Percentiles rank a stretch among this genome's conserved stretches.
These are phyloP conservation scores for Chenopodium formosanum DNA, from an alignment of 148 eudicot genomes.

Conservation along the genomic window DNA sequence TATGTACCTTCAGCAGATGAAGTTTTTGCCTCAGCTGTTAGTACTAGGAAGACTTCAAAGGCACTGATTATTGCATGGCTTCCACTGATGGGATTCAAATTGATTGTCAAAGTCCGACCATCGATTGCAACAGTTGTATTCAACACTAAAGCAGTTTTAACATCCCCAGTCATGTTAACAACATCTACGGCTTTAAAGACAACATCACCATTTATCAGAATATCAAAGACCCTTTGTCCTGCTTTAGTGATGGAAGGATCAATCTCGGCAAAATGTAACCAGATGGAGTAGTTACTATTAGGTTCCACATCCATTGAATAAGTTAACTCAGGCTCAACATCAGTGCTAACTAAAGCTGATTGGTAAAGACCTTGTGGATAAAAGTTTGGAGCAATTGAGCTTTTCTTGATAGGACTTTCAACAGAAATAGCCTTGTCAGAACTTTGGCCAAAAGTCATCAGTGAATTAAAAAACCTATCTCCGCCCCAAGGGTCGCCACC, in stretches of 20 bases:
- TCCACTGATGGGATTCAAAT: conserved; percentile 57
- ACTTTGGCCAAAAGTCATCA: conserved; percentile 48
- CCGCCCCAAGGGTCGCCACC: conserved; percentile 90
- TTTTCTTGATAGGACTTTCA: conserved; percentile 43
- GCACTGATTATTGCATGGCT: conserved; percentile 70
- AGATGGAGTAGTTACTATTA: conserved; percentile 80
- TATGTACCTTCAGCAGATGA: conserved; percentile 65
- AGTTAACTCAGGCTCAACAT: conserved; percentile 51
- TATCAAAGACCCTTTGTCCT: conserved; percentile 83
- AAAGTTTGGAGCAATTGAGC: conserved; percentile 71
- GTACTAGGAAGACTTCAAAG: conserved; percentile 74
- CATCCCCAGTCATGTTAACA: conserved; percentile 66
- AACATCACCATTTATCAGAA: conserved; percentile 72
- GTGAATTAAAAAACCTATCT: conserved; percentile 83
- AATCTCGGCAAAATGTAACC: conserved; percentile 98
- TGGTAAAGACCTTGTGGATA: conserved; percentile 87
- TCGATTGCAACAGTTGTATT: conserved; percentile 76
- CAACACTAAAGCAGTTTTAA: conserved; percentile 69
- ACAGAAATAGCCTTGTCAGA: conserved; percentile 57
- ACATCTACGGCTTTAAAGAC: conserved; percentile 66
- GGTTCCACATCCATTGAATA: conserved; percentile 89
- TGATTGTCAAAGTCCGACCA: conserved; percentile 76
- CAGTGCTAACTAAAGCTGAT: conserved; percentile 71
- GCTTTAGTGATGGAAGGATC: conserved; percentile 65
- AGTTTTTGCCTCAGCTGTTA: conserved; percentile 78